Conservation (phyloP, 345 rosid species). For the Pugionium cornutum region DNA sequence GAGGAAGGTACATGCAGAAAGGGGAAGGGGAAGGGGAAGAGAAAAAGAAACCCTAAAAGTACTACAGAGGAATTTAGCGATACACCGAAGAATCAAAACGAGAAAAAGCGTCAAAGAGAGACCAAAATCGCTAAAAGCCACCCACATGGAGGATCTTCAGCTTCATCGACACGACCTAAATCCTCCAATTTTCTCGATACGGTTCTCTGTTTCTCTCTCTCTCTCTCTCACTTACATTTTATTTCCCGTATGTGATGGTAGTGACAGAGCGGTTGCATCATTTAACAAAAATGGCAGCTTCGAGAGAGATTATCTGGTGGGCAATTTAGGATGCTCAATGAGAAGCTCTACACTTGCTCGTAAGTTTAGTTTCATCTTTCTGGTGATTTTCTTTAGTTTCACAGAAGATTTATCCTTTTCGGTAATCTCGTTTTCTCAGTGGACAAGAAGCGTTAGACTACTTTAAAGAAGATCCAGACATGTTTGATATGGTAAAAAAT, state of each 20-base stretch:
- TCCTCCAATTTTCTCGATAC: neutral
- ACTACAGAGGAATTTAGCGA: no score
- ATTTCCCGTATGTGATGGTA: neutral
- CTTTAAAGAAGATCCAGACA: conserved; percentile 72
- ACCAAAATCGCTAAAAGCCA: neutral
- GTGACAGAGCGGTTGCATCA: no score
- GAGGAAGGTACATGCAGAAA: conserved; percentile 42
- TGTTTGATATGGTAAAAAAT: conserved; percentile 72
- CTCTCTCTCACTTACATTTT: neutral
- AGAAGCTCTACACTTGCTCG: conserved; percentile 92
- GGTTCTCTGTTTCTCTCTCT: neutral
- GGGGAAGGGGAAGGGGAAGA: no score
- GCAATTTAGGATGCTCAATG: conserved; percentile 84
- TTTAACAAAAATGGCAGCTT: neutral
- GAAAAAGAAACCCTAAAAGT: neutral
- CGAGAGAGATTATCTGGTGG: conserved; percentile 46
- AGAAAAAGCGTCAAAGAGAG: neutral
- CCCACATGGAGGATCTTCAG: neutral
- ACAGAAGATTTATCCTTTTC: neutral
- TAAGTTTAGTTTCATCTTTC: conserved; percentile 13
- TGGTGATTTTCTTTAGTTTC: neutral
- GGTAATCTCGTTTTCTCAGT: conserved; percentile 40
- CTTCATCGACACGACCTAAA: neutral
- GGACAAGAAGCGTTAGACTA: conserved; percentile 82
- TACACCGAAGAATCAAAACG: neutral